Evolutionary conservation across 2,329 filamentous ascomycete species (phyloP), one percentile per base, ranked within the genome.

Genomic region (Setomelanomma holmii): DNA sequence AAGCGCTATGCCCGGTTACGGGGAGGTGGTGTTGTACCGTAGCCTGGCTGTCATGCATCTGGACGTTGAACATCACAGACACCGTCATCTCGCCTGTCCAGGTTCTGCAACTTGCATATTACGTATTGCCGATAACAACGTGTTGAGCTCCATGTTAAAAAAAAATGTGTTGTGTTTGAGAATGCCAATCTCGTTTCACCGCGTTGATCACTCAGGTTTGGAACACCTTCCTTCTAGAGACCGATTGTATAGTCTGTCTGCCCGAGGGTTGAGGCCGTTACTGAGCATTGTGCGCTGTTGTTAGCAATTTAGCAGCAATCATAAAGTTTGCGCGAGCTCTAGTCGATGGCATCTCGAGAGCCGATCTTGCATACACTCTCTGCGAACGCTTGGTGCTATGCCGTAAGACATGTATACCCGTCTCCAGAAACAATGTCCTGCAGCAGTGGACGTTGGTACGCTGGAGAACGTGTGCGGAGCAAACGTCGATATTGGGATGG

Each of bases 401-500:
- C 56, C 58, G 57, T 61, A 53, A 42, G 49, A 53, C 58, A 47
- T 61, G 60, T 60, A 66, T 56, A 55, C 35, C 63, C 58, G 64
- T 70, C 69, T 59, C 64, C 63, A 52, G 61, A 69, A 69, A 69
- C 66, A 64, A 66, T 55, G 49, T 39, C 50, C 51, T 47, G 55
- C 54, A 49, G 45, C 34, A 33, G 43, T 47, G 42, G 48, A 45
- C 51, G 45, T 61, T 68, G 64, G 60, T 61, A 53, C 56, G 57
- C 58, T 51, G 40, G 51, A 40, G 38, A 30, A 44, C 45, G 40
- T 27, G 42, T 20, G 22, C 71, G 71, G 70, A 68, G 67, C 58
- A 73, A 69, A 64, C 57, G 58, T 61, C 68, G 38, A 14, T 45
- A 67, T 73, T 68, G 54, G 71, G 66, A 61, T 52, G 55, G 58